Evolutionary conservation across 306 rosid species (phyloP).

Genomic region (Sicyos edulis): DNA sequence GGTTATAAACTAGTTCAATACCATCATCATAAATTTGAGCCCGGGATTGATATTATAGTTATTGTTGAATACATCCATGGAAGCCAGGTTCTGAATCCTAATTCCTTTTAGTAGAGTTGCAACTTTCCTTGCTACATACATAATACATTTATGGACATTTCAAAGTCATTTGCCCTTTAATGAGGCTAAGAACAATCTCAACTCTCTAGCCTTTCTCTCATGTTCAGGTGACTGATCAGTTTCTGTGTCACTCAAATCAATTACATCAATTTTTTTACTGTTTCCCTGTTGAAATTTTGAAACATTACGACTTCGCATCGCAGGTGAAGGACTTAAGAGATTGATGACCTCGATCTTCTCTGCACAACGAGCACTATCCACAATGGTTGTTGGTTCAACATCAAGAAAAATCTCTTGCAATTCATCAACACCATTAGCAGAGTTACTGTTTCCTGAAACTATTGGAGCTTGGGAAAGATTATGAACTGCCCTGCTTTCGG

Average conservation of each 20-base stretch:
- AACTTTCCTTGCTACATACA: neutral
- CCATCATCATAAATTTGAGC: too few relatives aligned
- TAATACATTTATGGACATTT: neutral
- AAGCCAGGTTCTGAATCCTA: neutral
- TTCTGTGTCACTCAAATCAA: slow-evolving; percentile 68
- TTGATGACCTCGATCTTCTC: slow-evolving; percentile 43
- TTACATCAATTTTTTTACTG: slow-evolving; percentile 38
- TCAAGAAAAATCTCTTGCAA: slow-evolving; percentile 21
- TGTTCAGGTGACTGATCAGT: slow-evolving; percentile 57
- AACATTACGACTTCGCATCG: slow-evolving; percentile 17
- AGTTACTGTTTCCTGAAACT: slow-evolving; percentile 18
- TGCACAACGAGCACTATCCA: slow-evolving; percentile 11
- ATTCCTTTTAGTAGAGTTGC: neutral
- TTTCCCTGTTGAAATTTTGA: slow-evolving; percentile 27
- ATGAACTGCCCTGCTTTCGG: slow-evolving; percentile 27
- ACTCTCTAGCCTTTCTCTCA: slow-evolving; percentile 49
- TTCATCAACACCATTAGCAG: slow-evolving; percentile 29
- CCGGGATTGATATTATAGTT: too few relatives aligned
- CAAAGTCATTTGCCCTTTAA: slow-evolving; percentile 34
- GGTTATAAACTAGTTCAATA: too few relatives aligned
- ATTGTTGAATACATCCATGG: neutral
- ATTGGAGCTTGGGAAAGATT: slow-evolving; percentile 24
- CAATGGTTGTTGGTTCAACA: slow-evolving; percentile 25
- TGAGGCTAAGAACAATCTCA: slow-evolving; percentile 52
- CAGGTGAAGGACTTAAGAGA: slow-evolving; percentile 68